A percentile compares a stretch with the other conserved stretches of the same genome.
These are phyloP conservation scores for Brassica cretica DNA, from an alignment of 345 rosid genomes.

Conservation along the genomic window DNA sequence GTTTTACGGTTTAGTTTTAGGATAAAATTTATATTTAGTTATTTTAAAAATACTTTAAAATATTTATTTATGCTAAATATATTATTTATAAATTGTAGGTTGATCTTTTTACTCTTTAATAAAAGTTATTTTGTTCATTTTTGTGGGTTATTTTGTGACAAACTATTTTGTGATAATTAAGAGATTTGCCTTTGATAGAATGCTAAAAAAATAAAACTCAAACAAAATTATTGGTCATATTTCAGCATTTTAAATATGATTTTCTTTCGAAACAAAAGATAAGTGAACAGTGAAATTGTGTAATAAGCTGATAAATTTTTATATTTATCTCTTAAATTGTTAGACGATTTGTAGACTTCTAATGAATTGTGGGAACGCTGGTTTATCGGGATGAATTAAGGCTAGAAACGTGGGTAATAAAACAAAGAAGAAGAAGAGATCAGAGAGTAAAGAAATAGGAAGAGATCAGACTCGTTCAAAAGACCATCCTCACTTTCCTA, in stretches of 20 bases:
- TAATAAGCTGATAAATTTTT: background rate
- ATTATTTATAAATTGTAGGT: too few relatives aligned
- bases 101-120: too few relatives aligned
- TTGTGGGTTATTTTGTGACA: too few relatives aligned
- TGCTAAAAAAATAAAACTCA: background rate
- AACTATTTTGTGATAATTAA: too few relatives aligned
- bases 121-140: too few relatives aligned
- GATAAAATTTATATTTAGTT: too few relatives aligned
- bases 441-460: background rate
- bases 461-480: constrained; percentile 41
- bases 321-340: background rate
- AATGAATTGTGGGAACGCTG: constrained; percentile 22
- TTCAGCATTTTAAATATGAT: background rate
- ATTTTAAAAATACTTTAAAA: too few relatives aligned
- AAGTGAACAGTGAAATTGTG: background rate
- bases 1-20: too few relatives aligned
- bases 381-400: constrained; percentile 2
- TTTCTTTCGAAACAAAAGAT: background rate
- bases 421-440: constrained; percentile 11
- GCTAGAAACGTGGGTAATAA: constrained; percentile 5
- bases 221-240: background rate
- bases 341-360: background rate
- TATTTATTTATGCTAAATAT: too few relatives aligned
- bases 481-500: constrained; percentile 36
- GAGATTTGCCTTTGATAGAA: background rate